Evolutionary conservation across 805 yeast species (phyloP).

Genomic region (Candida easanensis): DNA sequence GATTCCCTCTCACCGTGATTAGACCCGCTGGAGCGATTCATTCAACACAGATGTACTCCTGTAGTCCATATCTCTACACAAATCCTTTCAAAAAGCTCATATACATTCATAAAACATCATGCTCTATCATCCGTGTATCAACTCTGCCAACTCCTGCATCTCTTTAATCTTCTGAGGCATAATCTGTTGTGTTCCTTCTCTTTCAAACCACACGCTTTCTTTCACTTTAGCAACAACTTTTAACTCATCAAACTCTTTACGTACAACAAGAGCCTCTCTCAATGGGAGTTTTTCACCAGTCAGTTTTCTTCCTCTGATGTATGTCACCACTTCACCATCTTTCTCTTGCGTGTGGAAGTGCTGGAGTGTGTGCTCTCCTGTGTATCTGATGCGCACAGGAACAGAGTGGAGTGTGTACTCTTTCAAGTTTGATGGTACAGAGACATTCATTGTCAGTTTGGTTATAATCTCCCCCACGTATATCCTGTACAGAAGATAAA

Average conservation of each 20-base stretch:
- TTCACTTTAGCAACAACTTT: slow-evolving; percentile 15
- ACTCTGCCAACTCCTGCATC: slow-evolving; percentile 28
- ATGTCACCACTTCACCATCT: slow-evolving; percentile 20
- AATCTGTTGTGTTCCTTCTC: slow-evolving; percentile 35
- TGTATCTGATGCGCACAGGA: slow-evolving; percentile 18
- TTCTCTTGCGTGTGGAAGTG: slow-evolving; percentile 5
- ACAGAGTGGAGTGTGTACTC: slow-evolving; percentile 14
- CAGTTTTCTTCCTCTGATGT: slow-evolving; percentile 35
- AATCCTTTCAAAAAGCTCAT: too few relatives aligned
- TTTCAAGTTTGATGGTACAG: background rate
- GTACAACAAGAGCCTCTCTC: slow-evolving; percentile 19
- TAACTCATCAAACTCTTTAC: slow-evolving; percentile 22
- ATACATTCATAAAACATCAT: too few relatives aligned
- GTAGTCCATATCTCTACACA: too few relatives aligned
- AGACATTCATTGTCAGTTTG: background rate
- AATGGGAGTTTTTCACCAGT: slow-evolving; percentile 24
- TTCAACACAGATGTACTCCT: too few relatives aligned
- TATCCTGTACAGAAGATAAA: too few relatives aligned
- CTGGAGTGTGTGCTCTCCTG: slow-evolving; percentile 13
- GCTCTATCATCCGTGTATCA: slow-evolving; percentile 23
- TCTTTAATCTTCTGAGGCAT: slow-evolving; percentile 27
- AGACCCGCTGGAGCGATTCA: too few relatives aligned
- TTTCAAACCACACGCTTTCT: slow-evolving; percentile 32
- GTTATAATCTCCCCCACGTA: too few relatives aligned
- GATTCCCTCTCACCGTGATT: too few relatives aligned